Base-by-base conservation (phyloP, 257 asterid genomes). In the Ophiorrhiza pumila region DNA sequence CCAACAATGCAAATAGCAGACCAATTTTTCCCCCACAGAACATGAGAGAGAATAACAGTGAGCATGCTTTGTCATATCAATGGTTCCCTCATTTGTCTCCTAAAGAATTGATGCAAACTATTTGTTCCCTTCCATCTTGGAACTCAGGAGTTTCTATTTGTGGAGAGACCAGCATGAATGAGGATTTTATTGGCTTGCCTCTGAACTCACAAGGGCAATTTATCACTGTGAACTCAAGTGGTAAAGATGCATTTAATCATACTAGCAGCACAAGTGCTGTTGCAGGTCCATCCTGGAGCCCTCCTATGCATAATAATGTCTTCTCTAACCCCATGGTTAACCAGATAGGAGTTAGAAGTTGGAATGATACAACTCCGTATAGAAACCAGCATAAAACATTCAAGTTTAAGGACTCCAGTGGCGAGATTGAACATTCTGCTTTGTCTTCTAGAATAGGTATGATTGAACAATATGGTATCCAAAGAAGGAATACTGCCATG, bases 171-270 rank as follows among this genome's bases (percentile, higher is more conserved):
- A 59, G 83, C 71, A 27, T 59, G 32, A 71, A 67, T 46, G 76
- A 80, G 57, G 74, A 77, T 63, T 81, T 74, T 71, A 73, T 87
- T 65, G 87, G 95, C 25, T 87, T 90, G 85, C 95, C 95, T 65
- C 89, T 90, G 61, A 90, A 87, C 73, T 90, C 95, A 43, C 91
- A 81, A 25, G 95, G 96, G 67, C 91, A 85, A 79, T 69, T 90
- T 57, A 85, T 88, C 43, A 59, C 75, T 49, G 49, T 72, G 71
- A 83, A 74, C 69, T 81, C 90, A 62, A 78, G 74, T 62, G 76
- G 68, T 77, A 78, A 76, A 68, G 71, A 78, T 42, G 78, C 77
- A 82, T 59, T 65, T 62, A 71, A 69, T 71, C 87, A 79, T 77
- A 70, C 53, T 60, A 81, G 76, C 73, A 83, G 76, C 43, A 68